Conservation (phyloP, 305 asterid genomes). For the Solanum hybrid region DNA sequence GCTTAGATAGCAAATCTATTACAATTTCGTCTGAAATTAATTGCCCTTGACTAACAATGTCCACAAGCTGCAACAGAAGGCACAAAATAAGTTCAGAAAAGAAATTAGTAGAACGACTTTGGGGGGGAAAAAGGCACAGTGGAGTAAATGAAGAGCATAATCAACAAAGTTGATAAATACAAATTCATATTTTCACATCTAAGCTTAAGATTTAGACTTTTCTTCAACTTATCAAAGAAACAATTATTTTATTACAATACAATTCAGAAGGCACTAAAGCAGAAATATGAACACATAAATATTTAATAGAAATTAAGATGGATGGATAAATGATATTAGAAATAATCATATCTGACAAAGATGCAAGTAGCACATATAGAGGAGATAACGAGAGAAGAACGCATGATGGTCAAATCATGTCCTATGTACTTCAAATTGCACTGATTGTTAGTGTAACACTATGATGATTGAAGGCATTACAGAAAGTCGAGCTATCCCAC, state of each 20-base stretch:
- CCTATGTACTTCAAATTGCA: neutral
- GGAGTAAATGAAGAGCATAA: neutral
- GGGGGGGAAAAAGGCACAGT: neutral
- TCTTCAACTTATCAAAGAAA: neutral
- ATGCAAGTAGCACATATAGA: neutral
- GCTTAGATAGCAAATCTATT: slow-evolving; percentile 71
- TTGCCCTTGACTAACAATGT: slow-evolving; percentile 77
- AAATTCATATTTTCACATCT: neutral
- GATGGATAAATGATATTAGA: neutral
- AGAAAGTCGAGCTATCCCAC: neutral
- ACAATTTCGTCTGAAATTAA: slow-evolving; percentile 80
- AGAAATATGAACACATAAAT: neutral
- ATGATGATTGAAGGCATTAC: neutral
- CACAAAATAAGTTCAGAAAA: neutral
- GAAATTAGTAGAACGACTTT: neutral
- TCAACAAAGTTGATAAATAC: neutral
- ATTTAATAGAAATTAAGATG: neutral
- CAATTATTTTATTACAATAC: neutral
- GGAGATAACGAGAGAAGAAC: neutral
- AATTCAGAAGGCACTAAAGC: neutral
- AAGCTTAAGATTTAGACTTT: neutral
- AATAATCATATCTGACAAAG: neutral
- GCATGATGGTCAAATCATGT: neutral
- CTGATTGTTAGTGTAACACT: neutral
- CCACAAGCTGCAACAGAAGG: slow-evolving; percentile 56